phyloP scores from a whole-genome alignment of 106 monocot species.

The Dendrobium chrysotoxum region DNA sequence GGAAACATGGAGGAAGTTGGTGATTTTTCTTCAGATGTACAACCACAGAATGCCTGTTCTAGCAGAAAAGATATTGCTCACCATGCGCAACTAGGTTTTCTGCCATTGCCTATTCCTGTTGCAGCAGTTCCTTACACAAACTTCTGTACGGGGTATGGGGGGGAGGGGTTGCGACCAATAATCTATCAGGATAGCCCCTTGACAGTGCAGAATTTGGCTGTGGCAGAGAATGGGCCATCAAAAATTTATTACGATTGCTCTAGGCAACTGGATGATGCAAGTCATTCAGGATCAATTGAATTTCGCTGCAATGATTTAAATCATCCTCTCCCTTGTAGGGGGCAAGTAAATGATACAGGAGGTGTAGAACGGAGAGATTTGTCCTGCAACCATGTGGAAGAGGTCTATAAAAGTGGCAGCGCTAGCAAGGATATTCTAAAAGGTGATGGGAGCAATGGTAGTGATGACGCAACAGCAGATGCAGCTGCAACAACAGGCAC shows the following conservation, averaged over 20 bases:
- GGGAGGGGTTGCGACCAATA: neutral
- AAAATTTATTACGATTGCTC: neutral
- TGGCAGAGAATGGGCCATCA: too few species aligned
- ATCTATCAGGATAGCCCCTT: too few species aligned
- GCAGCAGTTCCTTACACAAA: slow-evolving; percentile 43
- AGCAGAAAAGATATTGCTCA: slow-evolving; percentile 3
- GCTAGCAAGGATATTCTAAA: slow-evolving; percentile 35
- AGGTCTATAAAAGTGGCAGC: slow-evolving; percentile 26
- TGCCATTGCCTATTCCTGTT: slow-evolving; percentile 43
- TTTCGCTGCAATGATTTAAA: slow-evolving; percentile 18
- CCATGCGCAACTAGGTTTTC: slow-evolving; percentile 39
- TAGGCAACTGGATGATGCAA: slow-evolving; percentile 7
- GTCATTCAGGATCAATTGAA: slow-evolving; percentile 1
- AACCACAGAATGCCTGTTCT: slow-evolving; percentile 14
- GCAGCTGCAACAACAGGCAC: slow-evolving; percentile 12
- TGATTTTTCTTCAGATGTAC: too few species aligned
- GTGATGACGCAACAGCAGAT: slow-evolving; percentile 19
- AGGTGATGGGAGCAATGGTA: slow-evolving; percentile 27
- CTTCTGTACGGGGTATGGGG: slow-evolving; percentile 34
- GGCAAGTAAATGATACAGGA: slow-evolving; percentile 18
- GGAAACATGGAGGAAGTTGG: slow-evolving; percentile 19
- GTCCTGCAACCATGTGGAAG: slow-evolving; percentile 8
- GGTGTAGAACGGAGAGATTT: slow-evolving; percentile 13
- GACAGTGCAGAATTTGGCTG: too few species aligned
- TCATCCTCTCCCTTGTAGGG: slow-evolving; percentile 5